Base-by-base conservation (phyloP, 345 rosid genomes). In the Barbarea vulgaris region DNA sequence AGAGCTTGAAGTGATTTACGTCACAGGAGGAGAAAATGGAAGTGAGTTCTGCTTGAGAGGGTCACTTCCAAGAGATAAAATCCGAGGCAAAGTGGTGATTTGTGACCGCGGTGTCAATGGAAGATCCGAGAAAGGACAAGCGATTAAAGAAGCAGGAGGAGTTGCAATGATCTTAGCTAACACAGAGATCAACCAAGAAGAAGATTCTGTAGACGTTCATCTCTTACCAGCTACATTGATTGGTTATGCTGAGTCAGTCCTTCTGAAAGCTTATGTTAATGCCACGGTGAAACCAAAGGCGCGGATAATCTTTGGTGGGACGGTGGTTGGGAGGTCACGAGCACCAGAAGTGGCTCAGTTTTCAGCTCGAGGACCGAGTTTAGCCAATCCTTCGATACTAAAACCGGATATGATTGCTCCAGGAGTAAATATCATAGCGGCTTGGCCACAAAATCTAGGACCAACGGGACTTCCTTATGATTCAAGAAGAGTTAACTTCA, bases 391-490 rank as follows among this genome's bases (percentile, higher is more conserved):
- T 27, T 83, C 91, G 21, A 85, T 90, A 55, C 83, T 94, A 70
- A 94, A 94, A 79, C 98, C 98, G 24, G 97, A 91, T 76, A 73
- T 90, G 50, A 86, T 94, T 34, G 98, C 96, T 39, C 98, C 97
- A 0, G 98, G 98, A 19, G 97, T 94, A 47, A 94, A 94, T 66
- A 90, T 94, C 22, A 90, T 94, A 34, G 97, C 97, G n/a, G 98
- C 98, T 48, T 94, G 98, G 98, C 97, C 98, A 22, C 97, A 87
- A 66, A 94, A 91, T 77, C 75, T 94, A 15, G 97, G 95, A 33
- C 97, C 98, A 9, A 82, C 87, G 0, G 84, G 89, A 18, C 93
- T 91, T 74, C 89, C 89, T 12, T 92, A 87, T 62, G 98, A 91
- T 76, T 25, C 87, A 17, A 87, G 98, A 79, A 91, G 96, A 75